A percentile compares a stretch with the other conserved stretches of the same genome.
Evolutionary conservation across 2,329 filamentous ascomycete species (phyloP).

Genomic region (Zymoseptoria ardabiliae): DNA sequence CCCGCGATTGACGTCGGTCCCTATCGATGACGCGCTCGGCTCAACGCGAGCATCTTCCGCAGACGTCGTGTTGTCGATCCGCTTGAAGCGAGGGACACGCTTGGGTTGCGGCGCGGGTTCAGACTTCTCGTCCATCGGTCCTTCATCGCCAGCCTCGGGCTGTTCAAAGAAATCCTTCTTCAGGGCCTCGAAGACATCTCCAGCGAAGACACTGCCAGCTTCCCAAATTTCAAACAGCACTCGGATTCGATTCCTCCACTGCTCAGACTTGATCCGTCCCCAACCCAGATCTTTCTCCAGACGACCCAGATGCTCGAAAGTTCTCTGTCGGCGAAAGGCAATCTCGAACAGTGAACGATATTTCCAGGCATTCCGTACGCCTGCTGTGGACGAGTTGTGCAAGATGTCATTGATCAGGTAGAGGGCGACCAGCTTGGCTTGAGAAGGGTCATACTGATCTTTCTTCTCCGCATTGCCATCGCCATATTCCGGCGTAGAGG

Average conservation of each 20-base stretch:
- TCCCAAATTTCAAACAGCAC: constrained; percentile 64
- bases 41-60: constrained; percentile 15
- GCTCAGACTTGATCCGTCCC: constrained; percentile 75
- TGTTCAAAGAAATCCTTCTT: constrained; percentile 64
- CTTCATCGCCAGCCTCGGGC: constrained; percentile 49
- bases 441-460: constrained; percentile 56
- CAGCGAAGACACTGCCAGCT: constrained; percentile 60
- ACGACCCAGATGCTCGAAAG: constrained; percentile 68
- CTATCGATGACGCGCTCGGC: constrained; percentile 23
- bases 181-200: constrained; percentile 65
- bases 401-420: constrained; percentile 77
- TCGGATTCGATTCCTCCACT: constrained; percentile 72
- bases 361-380: constrained; percentile 77
- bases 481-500: constrained; percentile 14
- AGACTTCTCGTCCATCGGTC: constrained; percentile 34
- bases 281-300: constrained; percentile 66
- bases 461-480: constrained; percentile 26
- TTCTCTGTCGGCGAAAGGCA: constrained; percentile 58
- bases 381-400: constrained; percentile 66
- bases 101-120: constrained; percentile 20
- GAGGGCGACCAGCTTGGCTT: constrained; percentile 69
- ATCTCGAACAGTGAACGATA: constrained; percentile 74
- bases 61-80: constrained; percentile 45
- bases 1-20: not conserved
- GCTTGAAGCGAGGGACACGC: constrained; percentile 35